These are phyloP conservation scores for Circinella umbellata DNA, from an alignment of 371 early-diverging fungal species.

Conservation along the genomic window DNA sequence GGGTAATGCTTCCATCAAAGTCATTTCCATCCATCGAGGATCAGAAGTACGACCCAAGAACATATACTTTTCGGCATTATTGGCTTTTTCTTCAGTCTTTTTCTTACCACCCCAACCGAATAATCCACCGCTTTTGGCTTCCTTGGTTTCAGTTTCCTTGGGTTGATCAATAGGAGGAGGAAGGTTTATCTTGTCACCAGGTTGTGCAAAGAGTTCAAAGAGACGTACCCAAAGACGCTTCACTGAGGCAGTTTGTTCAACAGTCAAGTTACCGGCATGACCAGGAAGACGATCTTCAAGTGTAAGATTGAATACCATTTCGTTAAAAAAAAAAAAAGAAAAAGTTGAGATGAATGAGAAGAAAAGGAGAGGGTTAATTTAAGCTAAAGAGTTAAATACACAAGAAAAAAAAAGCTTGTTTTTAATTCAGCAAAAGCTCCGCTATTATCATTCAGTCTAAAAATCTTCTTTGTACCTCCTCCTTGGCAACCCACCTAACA, in stretches of 20 bases:
- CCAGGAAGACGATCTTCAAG: constrained; percentile 31
- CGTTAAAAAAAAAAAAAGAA: background rate
- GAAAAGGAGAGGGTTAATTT: background rate
- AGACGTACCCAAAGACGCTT: constrained; percentile 59
- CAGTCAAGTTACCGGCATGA: constrained; percentile 49
- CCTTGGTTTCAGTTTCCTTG: background rate
- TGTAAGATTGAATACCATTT: constrained; percentile 12
- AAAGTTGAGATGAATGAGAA: background rate
- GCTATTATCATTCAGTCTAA: background rate
- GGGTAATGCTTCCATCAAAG: constrained; percentile 45
- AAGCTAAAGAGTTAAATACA: background rate
- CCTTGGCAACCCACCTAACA: too few species aligned
- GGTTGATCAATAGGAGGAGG: constrained; percentile 1
- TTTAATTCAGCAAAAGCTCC: background rate
- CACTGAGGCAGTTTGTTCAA: constrained; percentile 51
- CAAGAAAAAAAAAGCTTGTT: background rate
- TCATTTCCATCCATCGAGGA: constrained; percentile 40
- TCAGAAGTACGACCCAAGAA: constrained; percentile 56
- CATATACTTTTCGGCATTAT: constrained; percentile 32
- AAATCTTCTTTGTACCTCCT: background rate
- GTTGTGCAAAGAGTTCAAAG: constrained; percentile 52
- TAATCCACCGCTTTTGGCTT: constrained; percentile 25
- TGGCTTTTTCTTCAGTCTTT: constrained; percentile 36
- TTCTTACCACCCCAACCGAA: constrained; percentile 41
- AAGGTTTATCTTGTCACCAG: constrained; percentile 21